Conservation (phyloP, 192 early-diverging fungal genomes). For the Chytriomyces sp. region DNA sequence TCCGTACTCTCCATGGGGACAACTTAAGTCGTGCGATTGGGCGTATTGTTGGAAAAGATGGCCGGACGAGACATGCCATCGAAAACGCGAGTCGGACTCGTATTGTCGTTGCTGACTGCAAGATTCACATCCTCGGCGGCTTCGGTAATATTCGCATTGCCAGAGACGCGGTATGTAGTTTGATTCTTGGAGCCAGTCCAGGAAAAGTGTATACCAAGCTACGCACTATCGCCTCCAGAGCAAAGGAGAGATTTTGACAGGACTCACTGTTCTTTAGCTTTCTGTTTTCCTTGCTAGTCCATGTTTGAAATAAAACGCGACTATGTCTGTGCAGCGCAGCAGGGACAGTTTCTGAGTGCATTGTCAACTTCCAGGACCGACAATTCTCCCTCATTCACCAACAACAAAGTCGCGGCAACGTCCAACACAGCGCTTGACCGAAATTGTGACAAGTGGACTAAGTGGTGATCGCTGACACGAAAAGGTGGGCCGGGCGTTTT, state of each 20-base stretch:
- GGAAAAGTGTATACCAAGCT: slow-evolving; percentile 96
- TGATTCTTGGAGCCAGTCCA: slow-evolving; percentile 93
- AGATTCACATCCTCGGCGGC: slow-evolving; percentile 94
- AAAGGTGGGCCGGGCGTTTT: too few species aligned
- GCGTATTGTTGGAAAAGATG: slow-evolving; percentile 96
- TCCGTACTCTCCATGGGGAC: slow-evolving; percentile 93
- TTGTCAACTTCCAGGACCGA: not conserved
- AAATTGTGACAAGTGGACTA: too few species aligned
- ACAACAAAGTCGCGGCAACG: too few species aligned
- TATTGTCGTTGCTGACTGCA: slow-evolving; percentile 95
- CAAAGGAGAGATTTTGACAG: slow-evolving; percentile 91
- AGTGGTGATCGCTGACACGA: too few species aligned
- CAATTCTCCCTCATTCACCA: too few species aligned
- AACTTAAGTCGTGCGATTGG: slow-evolving; percentile 97
- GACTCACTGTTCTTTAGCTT: not conserved
- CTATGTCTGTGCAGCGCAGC: not conserved
- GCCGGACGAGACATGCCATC: slow-evolving; percentile 96
- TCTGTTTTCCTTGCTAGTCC: not conserved
- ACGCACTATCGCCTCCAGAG: slow-evolving; percentile 79
- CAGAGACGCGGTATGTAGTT: slow-evolving; percentile 82
- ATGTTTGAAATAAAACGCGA: not conserved
- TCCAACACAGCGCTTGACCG: too few species aligned
- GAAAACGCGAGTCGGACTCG: slow-evolving; percentile 96
- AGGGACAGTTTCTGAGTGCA: not conserved
- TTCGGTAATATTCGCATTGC: slow-evolving; percentile 98